Evolutionary conservation across 306 rosid species (phyloP).

Genomic region (Medicago lupulina): DNA sequence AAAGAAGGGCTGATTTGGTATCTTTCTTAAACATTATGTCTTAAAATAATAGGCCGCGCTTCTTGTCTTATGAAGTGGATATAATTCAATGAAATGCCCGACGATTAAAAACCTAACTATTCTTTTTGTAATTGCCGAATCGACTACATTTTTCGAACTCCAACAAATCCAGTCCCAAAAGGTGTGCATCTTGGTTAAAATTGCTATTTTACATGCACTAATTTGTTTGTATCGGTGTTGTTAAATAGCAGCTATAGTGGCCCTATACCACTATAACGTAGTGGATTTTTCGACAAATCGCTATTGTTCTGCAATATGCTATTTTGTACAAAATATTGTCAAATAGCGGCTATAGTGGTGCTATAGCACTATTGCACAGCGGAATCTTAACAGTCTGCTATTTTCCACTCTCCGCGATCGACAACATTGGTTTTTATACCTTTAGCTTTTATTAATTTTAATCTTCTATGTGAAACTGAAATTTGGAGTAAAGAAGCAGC

Average conservation of each 20-base stretch:
- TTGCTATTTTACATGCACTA: conserved; percentile 15
- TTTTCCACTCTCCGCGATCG: no score
- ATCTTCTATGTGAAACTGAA: not conserved
- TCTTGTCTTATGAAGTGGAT: conserved; percentile 16
- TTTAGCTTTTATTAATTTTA: not conserved
- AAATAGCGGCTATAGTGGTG: no score
- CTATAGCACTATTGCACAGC: no score
- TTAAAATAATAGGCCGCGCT: conserved; percentile 25
- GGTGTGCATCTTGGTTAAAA: conserved; percentile 1
- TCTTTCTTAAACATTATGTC: not conserved
- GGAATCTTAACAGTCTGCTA: no score
- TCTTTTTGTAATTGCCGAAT: not conserved
- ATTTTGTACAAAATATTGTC: no score
- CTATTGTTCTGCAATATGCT: no score
- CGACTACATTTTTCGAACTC: conserved; percentile 1
- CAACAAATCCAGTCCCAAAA: conserved; percentile 10
- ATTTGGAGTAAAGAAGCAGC: conserved; percentile 22
- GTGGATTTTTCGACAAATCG: no score
- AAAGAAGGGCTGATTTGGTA: conserved; percentile 7
- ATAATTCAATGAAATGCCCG: not conserved
- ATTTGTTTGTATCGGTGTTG: no score
- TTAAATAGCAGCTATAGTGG: no score
- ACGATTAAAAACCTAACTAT: not conserved
- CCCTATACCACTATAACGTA: no score
- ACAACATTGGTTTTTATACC: no score